Conservation (phyloP, 2,329 filamentous ascomycete genomes). For the Thermothelomyces thermophilus region DNA sequence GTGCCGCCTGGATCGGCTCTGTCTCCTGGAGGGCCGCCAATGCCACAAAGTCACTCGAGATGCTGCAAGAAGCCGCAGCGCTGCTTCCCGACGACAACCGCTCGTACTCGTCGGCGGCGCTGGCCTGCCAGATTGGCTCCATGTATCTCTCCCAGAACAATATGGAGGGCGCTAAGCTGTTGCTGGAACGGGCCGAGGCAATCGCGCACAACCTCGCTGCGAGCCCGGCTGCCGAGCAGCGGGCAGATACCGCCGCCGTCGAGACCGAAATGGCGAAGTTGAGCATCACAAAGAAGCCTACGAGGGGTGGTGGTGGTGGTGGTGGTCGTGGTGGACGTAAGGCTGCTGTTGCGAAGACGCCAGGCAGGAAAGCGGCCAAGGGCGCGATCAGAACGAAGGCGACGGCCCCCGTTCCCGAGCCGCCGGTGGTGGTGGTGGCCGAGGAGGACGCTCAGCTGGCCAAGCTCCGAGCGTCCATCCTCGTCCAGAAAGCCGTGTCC, state of each 20-base stretch:
- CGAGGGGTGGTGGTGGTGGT: no score
- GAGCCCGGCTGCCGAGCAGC: constrained; percentile 2
- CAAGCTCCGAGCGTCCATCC: constrained; percentile 34
- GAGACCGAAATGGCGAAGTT: constrained; percentile 33
- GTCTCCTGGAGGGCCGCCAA: constrained; percentile 53
- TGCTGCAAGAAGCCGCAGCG: constrained; percentile 48
- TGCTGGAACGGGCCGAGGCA: constrained; percentile 44
- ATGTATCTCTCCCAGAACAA: constrained; percentile 47
- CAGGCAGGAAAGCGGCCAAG: constrained; percentile 24
- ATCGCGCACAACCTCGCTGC: constrained; percentile 35
- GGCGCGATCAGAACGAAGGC: constrained; percentile 22
- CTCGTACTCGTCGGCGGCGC: constrained; percentile 37
- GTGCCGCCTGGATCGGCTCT: constrained; percentile 48
- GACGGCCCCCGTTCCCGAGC: constrained; percentile 15
- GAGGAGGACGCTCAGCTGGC: constrained; percentile 31
- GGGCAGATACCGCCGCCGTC: constrained; percentile 27
- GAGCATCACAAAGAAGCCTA: constrained; percentile 29
- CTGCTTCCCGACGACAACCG: constrained; percentile 42
- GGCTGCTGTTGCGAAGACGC: constrained; percentile 25
- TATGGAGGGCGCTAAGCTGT: constrained; percentile 35
- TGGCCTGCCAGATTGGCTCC: constrained; percentile 51
- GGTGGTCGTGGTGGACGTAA: no score
- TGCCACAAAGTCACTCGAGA: constrained; percentile 49
- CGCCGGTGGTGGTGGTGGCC: constrained; percentile 23
- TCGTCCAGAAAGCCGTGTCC: constrained; percentile 39